A percentile compares a stretch with the other conserved stretches of the same genome.
These are phyloP conservation scores for Paramecium sexaurelia DNA, from an alignment of 73 alveolate species.

Conservation along the genomic window DNA sequence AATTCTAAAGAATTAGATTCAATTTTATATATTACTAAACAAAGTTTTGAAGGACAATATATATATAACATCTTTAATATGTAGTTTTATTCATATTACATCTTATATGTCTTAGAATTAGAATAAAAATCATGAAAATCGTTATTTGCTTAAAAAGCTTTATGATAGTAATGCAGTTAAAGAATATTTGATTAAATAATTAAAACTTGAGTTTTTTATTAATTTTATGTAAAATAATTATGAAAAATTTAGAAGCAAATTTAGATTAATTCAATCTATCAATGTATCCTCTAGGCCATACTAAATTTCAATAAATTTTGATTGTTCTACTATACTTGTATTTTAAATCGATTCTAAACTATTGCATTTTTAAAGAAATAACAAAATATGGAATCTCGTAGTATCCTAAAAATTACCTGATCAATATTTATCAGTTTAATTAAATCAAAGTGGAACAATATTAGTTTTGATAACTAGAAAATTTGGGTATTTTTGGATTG, in stretches of 20 bases:
- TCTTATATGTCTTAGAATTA: background rate
- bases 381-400: background rate
- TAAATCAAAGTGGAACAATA: background rate
- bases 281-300: background rate
- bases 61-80: background rate
- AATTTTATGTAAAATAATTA: background rate
- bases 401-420: background rate
- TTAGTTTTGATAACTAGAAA: background rate
- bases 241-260: background rate
- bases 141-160: background rate
- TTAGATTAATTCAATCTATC: background rate
- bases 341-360: background rate
- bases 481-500: background rate
- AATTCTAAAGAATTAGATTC: background rate
- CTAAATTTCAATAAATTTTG: background rate
- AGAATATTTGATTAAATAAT: background rate
- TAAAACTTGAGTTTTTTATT: background rate
- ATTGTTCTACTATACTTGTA: background rate
- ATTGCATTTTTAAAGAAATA: background rate
- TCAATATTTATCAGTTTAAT: background rate
- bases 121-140: background rate
- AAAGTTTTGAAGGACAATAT: background rate
- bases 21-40: background rate
- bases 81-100: background rate
- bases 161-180: background rate